Evolutionary conservation across 371 early-diverging fungal genomes (phyloP), one percentile per base, ranked within the genome.

Genomic region (Chytridium lagenaria): DNA sequence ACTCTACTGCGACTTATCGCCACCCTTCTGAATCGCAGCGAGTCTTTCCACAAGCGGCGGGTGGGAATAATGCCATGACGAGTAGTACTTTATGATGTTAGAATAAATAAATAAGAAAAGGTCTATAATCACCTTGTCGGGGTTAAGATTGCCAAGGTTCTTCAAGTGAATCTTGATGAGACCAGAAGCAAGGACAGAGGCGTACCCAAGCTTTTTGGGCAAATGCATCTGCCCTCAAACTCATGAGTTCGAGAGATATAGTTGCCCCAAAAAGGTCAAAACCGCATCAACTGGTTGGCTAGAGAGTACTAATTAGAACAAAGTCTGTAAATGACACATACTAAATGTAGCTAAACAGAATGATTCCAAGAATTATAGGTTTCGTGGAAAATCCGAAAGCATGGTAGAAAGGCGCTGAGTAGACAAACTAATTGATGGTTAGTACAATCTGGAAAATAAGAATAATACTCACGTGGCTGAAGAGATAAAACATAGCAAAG

Each of bases 191-290:
- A 99, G 83, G 10, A 89, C 82, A 39, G 87, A 82, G 22, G 92
- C 92, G 80, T 92, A 94, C 0, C 96, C 96, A n/a, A 96, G 87
- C 55, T 91, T 89, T 74, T 92, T 87, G 5, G n/a, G 98, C 96
- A 86, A 90, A 99, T 3, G 88, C 90, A 78, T 99, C 99, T 0
- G 99, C 99, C n/a, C 83, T 98, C 91, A 76, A 94, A 96, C 81
- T 99, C 99, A 73, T 94, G 88, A 71, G 87, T 84, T 59, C 99
- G 90, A 33, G 94, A 93, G 70, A 95, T 81, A 3, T 92, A 83
- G 78, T 97, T 97, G 77, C 86, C 77, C n/a, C 33, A 90, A 72
- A 78, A 97, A 95, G 16, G 85, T 83, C 52, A 94, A 80, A 33
- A 94, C 69, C 55, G 89, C 87, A 57, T 93, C 95, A 37, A 95